A percentile compares a stretch with the other conserved stretches of the same genome.
These are phyloP conservation scores for Colletotrichum horii DNA, from an alignment of 2,329 filamentous ascomycete genomes.

Conservation along the genomic window DNA sequence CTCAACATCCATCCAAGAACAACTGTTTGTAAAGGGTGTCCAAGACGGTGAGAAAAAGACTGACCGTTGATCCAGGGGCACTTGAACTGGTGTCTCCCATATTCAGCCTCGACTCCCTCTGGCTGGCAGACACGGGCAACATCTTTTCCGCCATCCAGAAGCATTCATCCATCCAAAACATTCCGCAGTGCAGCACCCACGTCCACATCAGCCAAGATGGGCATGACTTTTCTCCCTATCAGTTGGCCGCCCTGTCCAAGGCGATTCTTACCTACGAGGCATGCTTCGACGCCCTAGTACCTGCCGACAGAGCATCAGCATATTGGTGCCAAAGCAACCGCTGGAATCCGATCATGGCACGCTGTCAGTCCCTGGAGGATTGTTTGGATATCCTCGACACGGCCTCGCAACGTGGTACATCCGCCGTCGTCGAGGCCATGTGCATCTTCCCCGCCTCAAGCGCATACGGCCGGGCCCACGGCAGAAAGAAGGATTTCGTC, in stretches of 20 bases:
- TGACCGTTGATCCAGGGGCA: constrained; percentile 26
- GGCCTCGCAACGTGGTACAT: constrained; percentile 4
- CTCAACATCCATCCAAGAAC: constrained; percentile 32
- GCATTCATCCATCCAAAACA: constrained; percentile 28
- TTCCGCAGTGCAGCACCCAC: constrained; percentile 40
- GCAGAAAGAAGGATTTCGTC: constrained; percentile 37
- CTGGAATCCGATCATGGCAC: constrained; percentile 27
- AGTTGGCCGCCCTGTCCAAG: constrained; percentile 35
- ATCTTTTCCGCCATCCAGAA: constrained; percentile 34
- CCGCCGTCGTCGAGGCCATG: constrained; percentile 32
- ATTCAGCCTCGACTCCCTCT: constrained; percentile 30
- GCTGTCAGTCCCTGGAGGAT: constrained; percentile 15
- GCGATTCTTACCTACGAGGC: constrained; percentile 37
- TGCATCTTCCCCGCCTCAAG: constrained; percentile 35
- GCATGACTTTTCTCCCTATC: constrained; percentile 19
- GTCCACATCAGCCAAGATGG: constrained; percentile 36
- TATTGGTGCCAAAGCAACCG: constrained; percentile 44
- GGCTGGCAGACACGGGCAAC: constrained; percentile 31
- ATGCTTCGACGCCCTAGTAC: constrained; percentile 36
- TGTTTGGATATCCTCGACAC: constrained; percentile 30
- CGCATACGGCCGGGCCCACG: constrained; percentile 33
- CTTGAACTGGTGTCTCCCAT: constrained; percentile 42
- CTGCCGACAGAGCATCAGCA: constrained; percentile 24
- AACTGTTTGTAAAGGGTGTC: constrained; percentile 28
- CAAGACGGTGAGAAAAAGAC: neutral